phyloP scores from a whole-genome alignment of 2,329 filamentous ascomycete species.

The Ceratocystis albifundus region DNA sequence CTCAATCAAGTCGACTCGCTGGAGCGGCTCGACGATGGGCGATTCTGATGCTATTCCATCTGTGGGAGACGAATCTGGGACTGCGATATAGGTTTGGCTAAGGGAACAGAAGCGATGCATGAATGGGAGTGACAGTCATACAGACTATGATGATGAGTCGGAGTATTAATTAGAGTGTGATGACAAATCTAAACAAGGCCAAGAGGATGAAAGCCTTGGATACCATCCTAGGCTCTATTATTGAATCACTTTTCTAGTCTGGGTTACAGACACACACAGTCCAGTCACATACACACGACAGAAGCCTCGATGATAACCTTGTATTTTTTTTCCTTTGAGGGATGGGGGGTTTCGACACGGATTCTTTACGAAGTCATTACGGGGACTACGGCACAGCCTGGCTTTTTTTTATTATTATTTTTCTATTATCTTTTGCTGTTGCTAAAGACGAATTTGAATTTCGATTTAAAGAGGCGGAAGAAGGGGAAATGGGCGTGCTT shows the following conservation, averaged over 20 bases:
- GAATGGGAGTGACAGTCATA: not conserved
- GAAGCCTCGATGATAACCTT: constrained; percentile 4
- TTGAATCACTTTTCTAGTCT: not conserved
- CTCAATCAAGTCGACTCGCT: constrained; percentile 46
- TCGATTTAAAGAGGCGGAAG: too few species aligned
- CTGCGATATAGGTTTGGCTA: constrained; percentile 37
- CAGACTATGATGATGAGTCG: not conserved
- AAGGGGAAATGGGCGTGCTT: not conserved
- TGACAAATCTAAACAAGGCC: not conserved
- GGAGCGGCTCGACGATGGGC: constrained; percentile 51
- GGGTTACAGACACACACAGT: not conserved
- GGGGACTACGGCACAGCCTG: constrained; percentile 7
- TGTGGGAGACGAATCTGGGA: constrained; percentile 36
- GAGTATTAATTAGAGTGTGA: not conserved
- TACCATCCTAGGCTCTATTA: not conserved
- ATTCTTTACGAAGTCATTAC: constrained; percentile 13
- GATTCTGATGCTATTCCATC: constrained; percentile 37
- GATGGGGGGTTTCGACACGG: not conserved
- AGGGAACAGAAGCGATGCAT: not conserved
- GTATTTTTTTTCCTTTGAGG: not conserved
- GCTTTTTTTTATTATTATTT: not conserved
- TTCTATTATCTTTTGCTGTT: not conserved
- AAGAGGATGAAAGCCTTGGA: not conserved
- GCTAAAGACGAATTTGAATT: not conserved
- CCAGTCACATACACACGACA: constrained; percentile 7